Base-by-base conservation (phyloP, 108 stramenopile genomes). In the Fistulifera pelliculosa region DNA sequence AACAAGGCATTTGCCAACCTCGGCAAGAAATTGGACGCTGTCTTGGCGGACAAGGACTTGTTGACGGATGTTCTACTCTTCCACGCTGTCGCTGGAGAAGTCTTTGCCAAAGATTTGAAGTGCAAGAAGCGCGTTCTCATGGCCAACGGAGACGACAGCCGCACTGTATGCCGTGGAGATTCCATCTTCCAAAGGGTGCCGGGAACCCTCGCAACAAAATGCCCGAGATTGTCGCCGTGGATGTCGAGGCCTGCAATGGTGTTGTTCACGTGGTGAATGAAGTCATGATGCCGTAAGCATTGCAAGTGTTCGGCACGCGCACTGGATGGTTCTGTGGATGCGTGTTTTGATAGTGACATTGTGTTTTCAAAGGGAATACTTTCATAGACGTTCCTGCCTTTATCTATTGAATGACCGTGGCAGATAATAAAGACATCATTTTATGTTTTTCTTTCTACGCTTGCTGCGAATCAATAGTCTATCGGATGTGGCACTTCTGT, bases 261-360 rank as follows among this genome's bases (percentile, higher is more conserved):
- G 38, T 84, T 23, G 26, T 80, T 50, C 77, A 84, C 49, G 68
- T 61, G 4, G 61, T 84, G 40, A 74, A 80, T 40, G 21, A 38
- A 25, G 75, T 80, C 47, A 27, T 79, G 16, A 0, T 61, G 27
- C 58, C 45, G 1, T 27, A 24, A 51, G 21, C 31, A 35, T n/a
- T n/a, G n/a, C n/a, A n/a, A n/a, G n/a, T n/a, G n/a, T n/a, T n/a
- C n/a, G n/a, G n/a, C n/a, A n/a, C n/a, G n/a, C n/a, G n/a, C n/a
- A n/a, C n/a, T n/a, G n/a, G n/a, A n/a, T n/a, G n/a, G n/a, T n/a
- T n/a, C n/a, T n/a, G n/a, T n/a, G n/a, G n/a, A n/a, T n/a, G n/a
- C n/a, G n/a, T n/a, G n/a, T n/a, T n/a, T n/a, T n/a, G n/a, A n/a
- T n/a, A n/a, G n/a, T n/a, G n/a, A n/a, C n/a, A n/a, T n/a, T n/a